These are phyloP conservation scores for Boletus holoroseus DNA, from an alignment of 1,284 basidiomycete species.

Conservation along the genomic window DNA sequence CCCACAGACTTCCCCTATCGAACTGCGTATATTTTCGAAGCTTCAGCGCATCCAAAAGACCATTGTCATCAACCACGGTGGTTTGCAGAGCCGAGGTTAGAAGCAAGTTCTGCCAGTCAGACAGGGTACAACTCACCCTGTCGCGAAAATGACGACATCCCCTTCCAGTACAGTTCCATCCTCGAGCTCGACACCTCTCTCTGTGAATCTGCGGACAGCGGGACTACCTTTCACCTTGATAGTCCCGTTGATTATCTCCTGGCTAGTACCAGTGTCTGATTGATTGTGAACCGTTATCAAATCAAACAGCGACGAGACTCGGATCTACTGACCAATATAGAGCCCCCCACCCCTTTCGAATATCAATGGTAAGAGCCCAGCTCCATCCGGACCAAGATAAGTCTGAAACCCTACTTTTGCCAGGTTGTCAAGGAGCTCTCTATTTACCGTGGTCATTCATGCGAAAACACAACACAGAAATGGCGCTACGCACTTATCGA, in stretches of 20 bases:
- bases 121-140: constrained; percentile 30
- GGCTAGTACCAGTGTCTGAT: constrained; percentile 34
- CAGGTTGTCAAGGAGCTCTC: constrained; percentile 38
- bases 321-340: constrained; percentile 35
- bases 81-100: background rate
- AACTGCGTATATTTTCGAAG: constrained; percentile 25
- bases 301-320: background rate
- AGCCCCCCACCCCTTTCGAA: constrained; percentile 37
- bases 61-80: background rate
- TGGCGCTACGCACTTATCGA: constrained; percentile 19
- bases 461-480: background rate
- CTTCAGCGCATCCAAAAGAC: constrained; percentile 8
- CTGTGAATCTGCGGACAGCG: constrained; percentile 32
- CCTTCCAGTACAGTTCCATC: constrained; percentile 39
- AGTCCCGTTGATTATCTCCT: constrained; percentile 40
- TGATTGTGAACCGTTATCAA: background rate
- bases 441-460: constrained; percentile 3
- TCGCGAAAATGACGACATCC: constrained; percentile 44
- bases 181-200: constrained; percentile 35
- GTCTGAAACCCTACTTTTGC: constrained; percentile 40
- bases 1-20: constrained; percentile 36
- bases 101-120: background rate
- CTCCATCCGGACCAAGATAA: constrained; percentile 38
- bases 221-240: constrained; percentile 41
- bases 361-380: constrained; percentile 36